Conservation (phyloP, 139 green algal genomes). For the Eudorina sp. region DNA sequence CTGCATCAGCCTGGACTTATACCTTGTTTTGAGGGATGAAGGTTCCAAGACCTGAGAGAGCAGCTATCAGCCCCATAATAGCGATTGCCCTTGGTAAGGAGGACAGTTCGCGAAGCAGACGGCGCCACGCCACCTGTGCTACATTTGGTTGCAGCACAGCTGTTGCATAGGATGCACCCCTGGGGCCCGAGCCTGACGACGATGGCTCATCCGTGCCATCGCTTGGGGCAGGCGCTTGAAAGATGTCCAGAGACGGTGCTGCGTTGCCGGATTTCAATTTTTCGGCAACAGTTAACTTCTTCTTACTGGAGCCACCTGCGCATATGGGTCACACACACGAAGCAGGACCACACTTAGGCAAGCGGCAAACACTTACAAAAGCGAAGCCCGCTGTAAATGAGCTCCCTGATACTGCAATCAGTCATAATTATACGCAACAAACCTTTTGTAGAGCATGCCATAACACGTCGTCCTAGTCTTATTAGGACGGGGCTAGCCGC, state of each 20-base stretch:
- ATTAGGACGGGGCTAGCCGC: not conserved
- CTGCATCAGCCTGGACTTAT: too few species aligned
- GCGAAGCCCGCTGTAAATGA: too few species aligned
- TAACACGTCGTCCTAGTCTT: not conserved
- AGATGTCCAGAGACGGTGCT: not conserved
- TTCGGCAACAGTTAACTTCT: conserved; percentile 16
- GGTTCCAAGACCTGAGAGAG: conserved; percentile 90
- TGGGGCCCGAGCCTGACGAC: not conserved
- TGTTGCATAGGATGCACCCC: too few species aligned
- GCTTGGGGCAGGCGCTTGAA: not conserved
- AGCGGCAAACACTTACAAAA: too few species aligned
- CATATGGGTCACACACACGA: not conserved
- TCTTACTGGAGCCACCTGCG: not conserved
- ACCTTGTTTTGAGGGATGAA: conserved; percentile 94
- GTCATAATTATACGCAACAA: too few species aligned
- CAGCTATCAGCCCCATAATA: conserved; percentile 88
- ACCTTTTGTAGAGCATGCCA: not conserved
- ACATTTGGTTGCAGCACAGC: not conserved
- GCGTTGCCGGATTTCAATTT: conserved; percentile 1
- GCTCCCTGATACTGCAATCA: too few species aligned
- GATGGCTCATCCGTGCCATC: not conserved
- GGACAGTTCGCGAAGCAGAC: conserved; percentile 77
- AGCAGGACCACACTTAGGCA: too few species aligned
- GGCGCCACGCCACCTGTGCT: conserved; percentile 47
- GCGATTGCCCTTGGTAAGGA: conserved; percentile 91